Percentiles rank a stretch among this genome's conserved stretches.
Evolutionary conservation across 225 moss, liverwort and hornwort genomes (phyloP).

Genomic region (Neckera pumila): DNA sequence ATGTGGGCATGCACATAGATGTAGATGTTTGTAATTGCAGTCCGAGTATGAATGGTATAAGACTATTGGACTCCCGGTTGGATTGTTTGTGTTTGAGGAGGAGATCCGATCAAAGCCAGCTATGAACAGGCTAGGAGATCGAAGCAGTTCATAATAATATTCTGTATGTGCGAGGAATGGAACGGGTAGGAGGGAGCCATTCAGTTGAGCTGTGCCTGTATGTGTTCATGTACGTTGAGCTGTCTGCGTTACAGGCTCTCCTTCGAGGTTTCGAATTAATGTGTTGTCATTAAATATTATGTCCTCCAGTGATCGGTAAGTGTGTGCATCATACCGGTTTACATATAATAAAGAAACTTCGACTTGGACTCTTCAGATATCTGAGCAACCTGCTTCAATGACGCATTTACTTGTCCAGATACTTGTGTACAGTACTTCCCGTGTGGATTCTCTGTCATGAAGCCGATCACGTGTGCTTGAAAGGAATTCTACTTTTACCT

Average conservation of each 20-base stretch:
- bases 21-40: not conserved
- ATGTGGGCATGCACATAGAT: not conserved
- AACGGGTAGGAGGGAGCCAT: not conserved
- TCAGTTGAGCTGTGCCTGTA: not conserved
- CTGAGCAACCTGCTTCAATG: too few species aligned
- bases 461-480: not conserved
- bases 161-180: too few species aligned
- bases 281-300: not conserved
- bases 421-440: not conserved
- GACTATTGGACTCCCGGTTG: not conserved
- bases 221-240: not conserved
- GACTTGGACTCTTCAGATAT: too few species aligned
- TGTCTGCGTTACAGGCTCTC: not conserved
- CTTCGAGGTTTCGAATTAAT: not conserved
- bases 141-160: too few species aligned
- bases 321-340: not conserved
- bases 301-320: not conserved
- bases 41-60: not conserved
- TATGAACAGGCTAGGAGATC: too few species aligned
- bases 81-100: too few species aligned
- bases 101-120: too few species aligned
- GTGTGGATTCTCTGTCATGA: not conserved
- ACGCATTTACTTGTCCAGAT: too few species aligned
- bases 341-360: not conserved
- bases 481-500: not conserved